Evolutionary conservation across 768 basidiomycete genomes (phyloP).

Genomic region (Trametes gibbosa): DNA sequence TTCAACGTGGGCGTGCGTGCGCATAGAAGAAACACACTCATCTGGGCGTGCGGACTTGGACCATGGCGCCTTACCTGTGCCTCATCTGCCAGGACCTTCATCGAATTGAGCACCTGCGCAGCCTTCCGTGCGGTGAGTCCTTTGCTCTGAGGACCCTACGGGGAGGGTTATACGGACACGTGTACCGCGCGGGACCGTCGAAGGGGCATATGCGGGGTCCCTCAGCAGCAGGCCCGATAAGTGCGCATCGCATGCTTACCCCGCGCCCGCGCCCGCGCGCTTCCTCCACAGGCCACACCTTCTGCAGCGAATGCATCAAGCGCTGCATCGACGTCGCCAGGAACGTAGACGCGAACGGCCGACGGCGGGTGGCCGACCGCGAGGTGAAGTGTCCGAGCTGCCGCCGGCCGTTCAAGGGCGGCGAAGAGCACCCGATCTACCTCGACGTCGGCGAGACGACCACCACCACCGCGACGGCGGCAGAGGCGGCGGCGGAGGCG

Average conservation of each 20-base stretch:
- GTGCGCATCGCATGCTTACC: background rate
- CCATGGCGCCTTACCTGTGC: conserved; percentile 1
- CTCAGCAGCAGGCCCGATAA: background rate
- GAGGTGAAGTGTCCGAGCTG: conserved; percentile 2
- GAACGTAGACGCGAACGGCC: too few species aligned
- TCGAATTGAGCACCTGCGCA: background rate
- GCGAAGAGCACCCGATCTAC: conserved; percentile 2
- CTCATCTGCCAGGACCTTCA: conserved; percentile 9
- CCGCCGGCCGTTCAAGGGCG: background rate
- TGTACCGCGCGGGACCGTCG: too few species aligned
- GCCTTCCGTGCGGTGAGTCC: conserved; percentile 7
- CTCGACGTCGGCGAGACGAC: background rate
- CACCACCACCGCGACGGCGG: background rate
- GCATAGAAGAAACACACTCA: too few species aligned
- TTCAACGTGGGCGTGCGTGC: too few species aligned
- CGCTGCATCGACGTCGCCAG: background rate
- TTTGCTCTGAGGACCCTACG: too few species aligned
- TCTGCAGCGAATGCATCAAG: background rate
- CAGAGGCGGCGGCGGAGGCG: background rate
- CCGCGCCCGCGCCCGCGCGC: too few species aligned
- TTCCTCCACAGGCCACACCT: background rate
- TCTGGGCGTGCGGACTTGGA: too few species aligned
- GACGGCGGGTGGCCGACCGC: background rate
- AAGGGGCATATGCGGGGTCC: background rate
- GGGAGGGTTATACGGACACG: background rate